Evolutionary conservation across 805 yeast genomes (phyloP).

Genomic region (Scheffersomyces lignosus): DNA sequence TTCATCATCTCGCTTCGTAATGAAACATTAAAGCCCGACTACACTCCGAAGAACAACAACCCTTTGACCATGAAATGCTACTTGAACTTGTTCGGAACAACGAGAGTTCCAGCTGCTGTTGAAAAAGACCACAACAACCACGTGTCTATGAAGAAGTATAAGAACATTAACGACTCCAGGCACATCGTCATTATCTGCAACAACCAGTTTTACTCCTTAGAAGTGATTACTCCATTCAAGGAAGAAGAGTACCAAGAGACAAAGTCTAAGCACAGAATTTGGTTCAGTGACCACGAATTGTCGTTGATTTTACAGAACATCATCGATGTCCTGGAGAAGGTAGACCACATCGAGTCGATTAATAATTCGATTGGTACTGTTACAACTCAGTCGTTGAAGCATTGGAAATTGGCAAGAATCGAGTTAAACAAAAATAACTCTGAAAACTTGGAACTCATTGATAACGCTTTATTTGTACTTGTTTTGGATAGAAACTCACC

Average conservation of each 20-base stretch:
- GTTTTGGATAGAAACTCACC: conserved; percentile 52
- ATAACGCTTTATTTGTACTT: conserved; percentile 52
- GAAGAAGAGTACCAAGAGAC: conserved; percentile 18
- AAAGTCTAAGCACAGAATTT: conserved; percentile 36
- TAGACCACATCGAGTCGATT: conserved; percentile 38
- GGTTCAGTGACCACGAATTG: conserved; percentile 56
- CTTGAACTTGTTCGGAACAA: conserved; percentile 65
- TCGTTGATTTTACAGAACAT: conserved; percentile 44
- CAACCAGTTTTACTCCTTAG: conserved; percentile 51
- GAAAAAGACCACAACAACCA: conserved; percentile 24
- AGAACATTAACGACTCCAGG: conserved; percentile 35
- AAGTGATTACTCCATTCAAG: conserved; percentile 41
- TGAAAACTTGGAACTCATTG: conserved; percentile 38
- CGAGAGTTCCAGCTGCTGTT: conserved; percentile 45
- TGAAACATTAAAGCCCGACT: conserved; percentile 56
- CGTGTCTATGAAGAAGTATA: conserved; percentile 37
- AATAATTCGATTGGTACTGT: conserved; percentile 53
- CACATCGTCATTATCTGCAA: conserved; percentile 52
- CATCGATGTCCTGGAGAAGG: conserved; percentile 34
- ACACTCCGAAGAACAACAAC: conserved; percentile 47
- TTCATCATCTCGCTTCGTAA: conserved; percentile 60
- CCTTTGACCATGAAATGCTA: conserved; percentile 71
- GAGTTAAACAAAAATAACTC: conserved; percentile 42
- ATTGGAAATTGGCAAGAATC: conserved; percentile 49
- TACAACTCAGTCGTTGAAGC: conserved; percentile 51